Evolutionary conservation across 1,284 basidiomycete species (phyloP), one percentile per base, ranked within the genome.

Genomic region (Neonothopanus nambi): DNA sequence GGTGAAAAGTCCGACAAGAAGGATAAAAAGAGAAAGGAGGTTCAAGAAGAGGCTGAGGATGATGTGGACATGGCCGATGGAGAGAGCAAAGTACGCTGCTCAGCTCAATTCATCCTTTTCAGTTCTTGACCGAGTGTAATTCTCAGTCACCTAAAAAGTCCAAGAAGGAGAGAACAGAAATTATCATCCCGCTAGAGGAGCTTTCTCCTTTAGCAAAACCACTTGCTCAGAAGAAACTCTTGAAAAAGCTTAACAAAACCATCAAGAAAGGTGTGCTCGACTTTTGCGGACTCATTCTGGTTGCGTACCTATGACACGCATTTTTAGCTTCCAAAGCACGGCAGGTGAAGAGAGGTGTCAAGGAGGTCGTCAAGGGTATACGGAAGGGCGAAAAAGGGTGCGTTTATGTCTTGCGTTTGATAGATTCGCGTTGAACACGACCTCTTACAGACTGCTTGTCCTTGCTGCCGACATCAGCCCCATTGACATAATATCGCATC

Each of bases 381-480:
- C 82, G 94, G 51, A 98, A 98, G 70, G 94, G 94, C 52, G 95
- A 98, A 70, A 93, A 91, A 77, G 95, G 95, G 92, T 87, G 64
- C 59, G 86, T 73, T n/a, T n/a, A n/a, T n/a, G n/a, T n/a, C n/a
- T n/a, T n/a, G n/a, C n/a, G n/a, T n/a, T n/a, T n/a, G n/a, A n/a
- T n/a, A n/a, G n/a, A n/a, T n/a, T n/a, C n/a, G n/a, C n/a, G n/a
- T n/a, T n/a, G n/a, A n/a, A n/a, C n/a, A n/a, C n/a, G n/a, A n/a
- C n/a, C n/a, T n/a, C n/a, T 48, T 35, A 18, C 59, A 94, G 92
- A 17, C 78, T 99, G 21, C 84, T 99, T 41, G 77, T 99, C 52
- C 84, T 99, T 53, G 97, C 97, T 4, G 95, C 91, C 39, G 97
- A 99, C 72, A 99, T 99, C 67, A 95, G 91, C 45, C 97, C 97